Evolutionary conservation across 371 early-diverging fungal genomes (phyloP), one percentile per base, ranked within the genome.

Genomic region (Mortierella sp.): DNA sequence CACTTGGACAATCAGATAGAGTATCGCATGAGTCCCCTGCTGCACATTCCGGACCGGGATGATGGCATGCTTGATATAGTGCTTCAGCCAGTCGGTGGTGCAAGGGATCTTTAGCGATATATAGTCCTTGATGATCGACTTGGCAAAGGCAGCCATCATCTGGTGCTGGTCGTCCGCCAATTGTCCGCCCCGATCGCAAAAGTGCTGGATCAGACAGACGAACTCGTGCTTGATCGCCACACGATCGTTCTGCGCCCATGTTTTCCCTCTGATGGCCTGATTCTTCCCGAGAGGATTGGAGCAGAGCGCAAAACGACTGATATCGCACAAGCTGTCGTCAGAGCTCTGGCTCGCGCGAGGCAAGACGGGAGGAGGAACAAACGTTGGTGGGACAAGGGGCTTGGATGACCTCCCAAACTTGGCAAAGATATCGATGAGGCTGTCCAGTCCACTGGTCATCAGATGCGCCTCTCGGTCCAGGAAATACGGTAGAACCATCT

Each of bases 211-310:
- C 14, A 93, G 83, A 9, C 85, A 68, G 4, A 92, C 74, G 67
- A 93, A 91, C 63, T 92, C 90, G 61, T 85, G 87, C 70, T 91
- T 89, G 41, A 93, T 88, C 0, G 88, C 88, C 22, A 92, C 76
- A 11, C 88, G 88, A 70, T 93, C 92, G 41, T 93, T 93, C 44
- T 93, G 93, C 43, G 89, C 89, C 92, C 93, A 92, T n/a, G 90
- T 88, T 65, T 92, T 92, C 13, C 92, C 92, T 45, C 89, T 85
- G 47, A 79, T 63, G 24, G 80, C 72, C 31, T 73, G 73, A 14
- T 37, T 26, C 43, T 76, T 67, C 37, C 71, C 63, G 4, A 55
- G 58, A 8, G 70, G 71, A 24, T 66, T 64, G 3, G 70, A 31
- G 53, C 55, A 66, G 1, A 73, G 44, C 0, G 79, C 63, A 44